Conservation (phyloP, 1,284 basidiomycete species). For the Pisolithus thermaeus region DNA sequence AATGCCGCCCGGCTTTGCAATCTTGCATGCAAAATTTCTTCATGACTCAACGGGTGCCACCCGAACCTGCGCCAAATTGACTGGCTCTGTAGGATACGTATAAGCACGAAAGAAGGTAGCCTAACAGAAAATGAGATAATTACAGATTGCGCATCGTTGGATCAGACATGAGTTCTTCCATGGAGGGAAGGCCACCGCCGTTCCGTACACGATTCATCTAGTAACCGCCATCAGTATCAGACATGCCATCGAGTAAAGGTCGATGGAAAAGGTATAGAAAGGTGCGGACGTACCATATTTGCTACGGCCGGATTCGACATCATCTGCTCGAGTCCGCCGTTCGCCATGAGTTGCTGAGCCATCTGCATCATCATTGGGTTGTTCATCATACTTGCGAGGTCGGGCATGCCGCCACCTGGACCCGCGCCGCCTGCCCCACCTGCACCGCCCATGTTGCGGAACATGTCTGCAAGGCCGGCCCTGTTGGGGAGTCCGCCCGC, state of each 20-base stretch:
- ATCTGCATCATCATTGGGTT: constrained; percentile 92
- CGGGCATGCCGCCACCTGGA: constrained; percentile 84
- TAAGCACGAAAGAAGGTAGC: neutral
- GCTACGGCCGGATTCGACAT: constrained; percentile 83
- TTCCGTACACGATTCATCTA: constrained; percentile 75
- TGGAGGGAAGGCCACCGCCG: constrained; percentile 72
- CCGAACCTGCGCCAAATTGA: constrained; percentile 17
- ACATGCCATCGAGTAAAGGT: neutral
- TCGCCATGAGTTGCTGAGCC: constrained; percentile 90
- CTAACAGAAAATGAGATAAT: constrained; percentile 5
- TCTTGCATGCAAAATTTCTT: neutral
- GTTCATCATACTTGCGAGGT: constrained; percentile 81
- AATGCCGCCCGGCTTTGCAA: too few relatives aligned
- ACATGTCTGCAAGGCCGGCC: constrained; percentile 67
- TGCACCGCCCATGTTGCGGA: constrained; percentile 47
- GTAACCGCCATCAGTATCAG: neutral
- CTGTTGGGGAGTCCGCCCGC: constrained; percentile 30
- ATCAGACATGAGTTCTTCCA: constrained; percentile 72
- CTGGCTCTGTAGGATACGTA: constrained; percentile 18
- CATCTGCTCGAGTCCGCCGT: constrained; percentile 81
- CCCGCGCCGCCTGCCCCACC: constrained; percentile 44
- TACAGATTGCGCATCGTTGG: constrained; percentile 63
- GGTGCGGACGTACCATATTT: constrained; percentile 55
- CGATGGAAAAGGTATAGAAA: neutral
- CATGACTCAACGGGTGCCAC: neutral